Evolutionary conservation across 148 eudicot species (phyloP).

Genomic region (Rhododendron kiyosumense): DNA sequence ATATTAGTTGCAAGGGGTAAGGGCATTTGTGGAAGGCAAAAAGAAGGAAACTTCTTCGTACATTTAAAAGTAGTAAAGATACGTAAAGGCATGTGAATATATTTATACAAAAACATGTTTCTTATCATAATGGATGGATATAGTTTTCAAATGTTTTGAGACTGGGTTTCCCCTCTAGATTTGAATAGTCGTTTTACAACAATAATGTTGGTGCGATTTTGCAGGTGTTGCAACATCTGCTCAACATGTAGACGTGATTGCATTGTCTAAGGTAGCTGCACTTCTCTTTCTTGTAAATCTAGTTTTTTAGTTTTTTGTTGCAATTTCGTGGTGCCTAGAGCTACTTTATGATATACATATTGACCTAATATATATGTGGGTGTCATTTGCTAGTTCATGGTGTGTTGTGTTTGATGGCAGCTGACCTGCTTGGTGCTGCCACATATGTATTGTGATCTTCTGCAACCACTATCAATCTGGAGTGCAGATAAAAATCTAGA

Average conservation of each 20-base stretch:
- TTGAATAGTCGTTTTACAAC: not conserved
- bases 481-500: constrained; percentile 64
- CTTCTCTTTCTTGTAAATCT: constrained; percentile 4
- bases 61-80: too few relatives aligned
- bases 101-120: not conserved
- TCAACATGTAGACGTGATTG: constrained; percentile 71
- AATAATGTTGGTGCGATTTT: constrained; percentile 15
- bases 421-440: constrained; percentile 88
- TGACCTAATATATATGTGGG: not conserved
- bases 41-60: too few relatives aligned
- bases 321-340: not conserved
- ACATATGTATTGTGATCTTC: constrained; percentile 49
- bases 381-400: constrained; percentile 1
- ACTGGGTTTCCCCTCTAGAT: not conserved
- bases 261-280: constrained; percentile 68
- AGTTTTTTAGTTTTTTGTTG: not conserved
- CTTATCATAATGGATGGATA: not conserved
- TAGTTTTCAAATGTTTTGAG: not conserved
- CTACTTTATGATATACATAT: not conserved
- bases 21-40: too few relatives aligned
- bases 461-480: constrained; percentile 86
- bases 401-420: constrained; percentile 45
- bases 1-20: too few relatives aligned
- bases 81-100: not conserved
- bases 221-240: constrained; percentile 56